phyloP scores from a whole-genome alignment of 805 yeast species.

The Nakazawaea wickerhamii region DNA sequence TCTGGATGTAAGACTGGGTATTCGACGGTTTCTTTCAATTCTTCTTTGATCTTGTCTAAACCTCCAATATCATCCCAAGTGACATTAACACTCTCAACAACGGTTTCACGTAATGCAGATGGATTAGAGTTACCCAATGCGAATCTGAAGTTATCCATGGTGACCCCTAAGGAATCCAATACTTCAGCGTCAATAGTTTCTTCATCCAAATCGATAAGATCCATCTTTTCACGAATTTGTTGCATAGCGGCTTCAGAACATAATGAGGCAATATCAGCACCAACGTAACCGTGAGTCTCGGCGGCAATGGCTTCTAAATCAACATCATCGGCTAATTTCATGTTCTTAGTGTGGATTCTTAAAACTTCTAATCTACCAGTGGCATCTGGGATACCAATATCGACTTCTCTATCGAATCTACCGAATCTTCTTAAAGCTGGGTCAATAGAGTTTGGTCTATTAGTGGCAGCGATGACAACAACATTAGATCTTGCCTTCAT shows the following conservation, averaged over 20 bases:
- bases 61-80: conserved; percentile 99
- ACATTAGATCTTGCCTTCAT: conserved; percentile 99
- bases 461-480: conserved; percentile 97
- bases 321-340: conserved; percentile 93
- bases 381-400: conserved; percentile 94
- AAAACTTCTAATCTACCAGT: conserved; percentile 96
- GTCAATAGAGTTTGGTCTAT: conserved; percentile 81
- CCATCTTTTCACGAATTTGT: conserved; percentile 99
- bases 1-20: conserved; percentile 99
- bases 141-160: conserved; percentile 98
- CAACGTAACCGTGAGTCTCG: conserved; percentile 99
- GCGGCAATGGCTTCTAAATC: conserved; percentile 93
- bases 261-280: conserved; percentile 96
- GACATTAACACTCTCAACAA: conserved; percentile 96
- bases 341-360: conserved; percentile 96
- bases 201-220: conserved; percentile 89
- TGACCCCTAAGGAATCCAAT: conserved; percentile 92
- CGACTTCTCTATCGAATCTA: conserved; percentile 82
- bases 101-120: conserved; percentile 98
- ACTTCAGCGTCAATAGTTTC: conserved; percentile 97
- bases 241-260: conserved; percentile 99
- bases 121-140: conserved; percentile 98
- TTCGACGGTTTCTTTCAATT: conserved; percentile 97
- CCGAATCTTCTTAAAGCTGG: conserved; percentile 85
- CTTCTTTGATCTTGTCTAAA: conserved; percentile 90